Evolutionary conservation across 805 yeast genomes (phyloP).

Genomic region (Candida chauliodis): DNA sequence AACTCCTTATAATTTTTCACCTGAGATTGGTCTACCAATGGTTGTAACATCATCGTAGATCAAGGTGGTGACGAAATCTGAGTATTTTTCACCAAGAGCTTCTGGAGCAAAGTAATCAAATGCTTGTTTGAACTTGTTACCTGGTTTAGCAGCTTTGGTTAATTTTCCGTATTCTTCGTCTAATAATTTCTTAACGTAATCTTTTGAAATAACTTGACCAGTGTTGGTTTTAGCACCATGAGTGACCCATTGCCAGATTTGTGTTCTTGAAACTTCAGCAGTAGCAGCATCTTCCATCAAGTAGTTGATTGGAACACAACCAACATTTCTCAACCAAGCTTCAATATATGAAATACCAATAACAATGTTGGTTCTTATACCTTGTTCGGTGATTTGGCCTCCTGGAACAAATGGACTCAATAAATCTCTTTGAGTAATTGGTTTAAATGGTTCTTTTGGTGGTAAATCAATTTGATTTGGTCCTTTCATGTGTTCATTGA

Average conservation of each 20-base stretch:
- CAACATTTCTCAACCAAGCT: constrained; percentile 81
- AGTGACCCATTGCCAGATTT: constrained; percentile 79
- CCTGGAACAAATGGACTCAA: constrained; percentile 60
- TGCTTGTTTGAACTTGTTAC: constrained; percentile 66
- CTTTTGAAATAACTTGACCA: constrained; percentile 56
- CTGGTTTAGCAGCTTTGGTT: constrained; percentile 45
- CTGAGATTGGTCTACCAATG: constrained; percentile 39
- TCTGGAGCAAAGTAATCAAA: constrained; percentile 71
- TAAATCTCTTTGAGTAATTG: constrained; percentile 57
- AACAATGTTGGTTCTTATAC: constrained; percentile 67
- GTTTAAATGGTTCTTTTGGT: constrained; percentile 45
- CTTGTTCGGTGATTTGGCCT: constrained; percentile 64
- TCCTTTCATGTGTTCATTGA: constrained; percentile 75
- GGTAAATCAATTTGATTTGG: constrained; percentile 70
- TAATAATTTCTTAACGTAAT: constrained; percentile 53
- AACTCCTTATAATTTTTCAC: constrained; percentile 35
- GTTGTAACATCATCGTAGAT: constrained; percentile 72
- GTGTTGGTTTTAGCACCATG: constrained; percentile 63
- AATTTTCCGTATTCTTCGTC: constrained; percentile 59
- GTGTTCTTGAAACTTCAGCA: constrained; percentile 82
- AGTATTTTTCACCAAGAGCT: constrained; percentile 66
- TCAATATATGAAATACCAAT: constrained; percentile 80
- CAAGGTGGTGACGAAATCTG: constrained; percentile 74
- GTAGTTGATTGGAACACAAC: constrained; percentile 82
- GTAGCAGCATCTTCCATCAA: constrained; percentile 91